Evolutionary conservation across 2,329 filamentous ascomycete genomes (phyloP).

Genomic region (Beauveria sp.): DNA sequence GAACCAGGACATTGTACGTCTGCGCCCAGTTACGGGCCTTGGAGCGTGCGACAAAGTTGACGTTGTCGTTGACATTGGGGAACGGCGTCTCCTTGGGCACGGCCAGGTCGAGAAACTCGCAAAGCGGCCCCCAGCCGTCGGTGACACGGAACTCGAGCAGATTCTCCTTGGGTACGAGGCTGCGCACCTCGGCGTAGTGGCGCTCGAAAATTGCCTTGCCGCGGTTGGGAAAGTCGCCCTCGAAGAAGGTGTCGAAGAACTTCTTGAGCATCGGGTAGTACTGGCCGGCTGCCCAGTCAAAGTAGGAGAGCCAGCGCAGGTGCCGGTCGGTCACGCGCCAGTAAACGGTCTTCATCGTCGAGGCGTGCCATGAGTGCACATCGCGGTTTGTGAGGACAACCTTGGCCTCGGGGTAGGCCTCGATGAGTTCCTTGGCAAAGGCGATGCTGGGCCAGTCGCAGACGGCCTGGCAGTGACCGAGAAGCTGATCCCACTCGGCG

Average conservation of each 20-base stretch:
- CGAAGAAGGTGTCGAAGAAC: conserved; percentile 62
- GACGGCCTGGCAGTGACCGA: conserved; percentile 59
- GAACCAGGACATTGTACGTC: conserved; percentile 26
- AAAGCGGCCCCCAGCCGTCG: conserved; percentile 31
- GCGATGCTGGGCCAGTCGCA: conserved; percentile 62
- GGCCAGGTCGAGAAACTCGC: conserved; percentile 25
- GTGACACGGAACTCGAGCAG: conserved; percentile 28
- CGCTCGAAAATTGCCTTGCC: conserved; percentile 54
- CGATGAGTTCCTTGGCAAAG: conserved; percentile 62
- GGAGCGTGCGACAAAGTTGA: conserved; percentile 26
- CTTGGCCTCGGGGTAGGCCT: conserved; percentile 66
- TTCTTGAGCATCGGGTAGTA: conserved; percentile 64
- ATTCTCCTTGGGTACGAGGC: conserved; percentile 22
- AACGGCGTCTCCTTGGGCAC: conserved; percentile 27
- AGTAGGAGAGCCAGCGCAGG: conserved; percentile 28
- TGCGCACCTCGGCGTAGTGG: conserved; percentile 28
- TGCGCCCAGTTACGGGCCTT: conserved; percentile 26
- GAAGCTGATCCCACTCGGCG: conserved; percentile 61
- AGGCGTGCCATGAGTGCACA: conserved; percentile 54
- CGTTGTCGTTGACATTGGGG: conserved; percentile 28
- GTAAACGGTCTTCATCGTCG: conserved; percentile 59
- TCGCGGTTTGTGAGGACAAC: conserved; percentile 61
- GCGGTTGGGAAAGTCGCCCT: conserved; percentile 56
- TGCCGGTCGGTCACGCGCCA: conserved; percentile 60
- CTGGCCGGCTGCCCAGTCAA: conserved; percentile 57